phyloP scores from a whole-genome alignment of 2,329 filamentous ascomycete genomes.

The Venturia asperata region DNA sequence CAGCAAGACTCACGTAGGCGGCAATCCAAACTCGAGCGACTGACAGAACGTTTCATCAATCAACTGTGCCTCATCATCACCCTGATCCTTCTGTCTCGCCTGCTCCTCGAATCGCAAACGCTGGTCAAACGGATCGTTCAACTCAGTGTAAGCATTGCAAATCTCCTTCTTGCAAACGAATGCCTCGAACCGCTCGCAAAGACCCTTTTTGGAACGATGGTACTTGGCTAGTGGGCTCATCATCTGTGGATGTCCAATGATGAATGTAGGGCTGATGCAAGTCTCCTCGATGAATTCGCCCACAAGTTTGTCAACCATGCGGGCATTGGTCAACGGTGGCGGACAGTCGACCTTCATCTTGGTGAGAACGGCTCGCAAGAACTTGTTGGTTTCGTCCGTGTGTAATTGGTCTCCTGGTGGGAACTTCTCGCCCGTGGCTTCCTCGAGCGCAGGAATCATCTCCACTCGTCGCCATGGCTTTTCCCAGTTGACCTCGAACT shows the following conservation, averaged over 20 bases:
- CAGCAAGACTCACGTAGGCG: constrained; percentile 44
- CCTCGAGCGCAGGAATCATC: constrained; percentile 92
- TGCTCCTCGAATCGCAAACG: constrained; percentile 89
- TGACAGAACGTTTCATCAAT: constrained; percentile 95
- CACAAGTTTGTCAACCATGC: constrained; percentile 88
- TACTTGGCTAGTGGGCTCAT: constrained; percentile 98
- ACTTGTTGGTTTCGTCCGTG: constrained; percentile 80
- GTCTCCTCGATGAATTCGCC: constrained; percentile 91
- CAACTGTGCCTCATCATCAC: constrained; percentile 93
- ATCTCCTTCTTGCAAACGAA: constrained; percentile 98
- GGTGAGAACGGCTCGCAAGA: constrained; percentile 75
- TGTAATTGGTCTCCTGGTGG: constrained; percentile 83
- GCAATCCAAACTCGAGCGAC: constrained; percentile 81
- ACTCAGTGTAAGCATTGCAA: constrained; percentile 94
- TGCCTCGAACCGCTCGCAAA: constrained; percentile 95
- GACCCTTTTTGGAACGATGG: constrained; percentile 70
- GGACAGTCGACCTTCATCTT: constrained; percentile 88
- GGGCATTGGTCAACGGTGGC: constrained; percentile 82
- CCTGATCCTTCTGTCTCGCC: constrained; percentile 88
- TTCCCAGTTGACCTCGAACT: constrained; percentile 91
- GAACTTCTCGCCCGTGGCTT: constrained; percentile 88
- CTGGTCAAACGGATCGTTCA: constrained; percentile 91
- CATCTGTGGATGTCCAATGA: constrained; percentile 70
- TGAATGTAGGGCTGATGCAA: constrained; percentile 89
- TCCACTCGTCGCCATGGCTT: constrained; percentile 87